Percentiles rank a stretch among this genome's conserved stretches.
Evolutionary conservation across 1,284 basidiomycete genomes (phyloP).

Genomic region (Cryptococcus hybrid): DNA sequence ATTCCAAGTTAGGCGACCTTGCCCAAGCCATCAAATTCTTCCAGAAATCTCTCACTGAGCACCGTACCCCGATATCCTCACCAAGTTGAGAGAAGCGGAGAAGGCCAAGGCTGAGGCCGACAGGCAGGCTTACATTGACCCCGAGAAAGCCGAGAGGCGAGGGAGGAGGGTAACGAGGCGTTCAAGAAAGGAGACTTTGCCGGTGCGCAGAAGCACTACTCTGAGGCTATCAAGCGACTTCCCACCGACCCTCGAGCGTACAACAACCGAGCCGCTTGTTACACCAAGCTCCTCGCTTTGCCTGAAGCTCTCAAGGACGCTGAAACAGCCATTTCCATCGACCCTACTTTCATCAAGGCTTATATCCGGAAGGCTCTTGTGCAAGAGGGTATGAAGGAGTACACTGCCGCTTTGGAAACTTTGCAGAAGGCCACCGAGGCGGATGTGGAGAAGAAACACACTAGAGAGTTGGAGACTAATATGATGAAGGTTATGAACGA

Average conservation of each 20-base stretch:
- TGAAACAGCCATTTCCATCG: slow-evolving; percentile 88
- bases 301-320: slow-evolving; percentile 97
- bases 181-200: slow-evolving; percentile 94
- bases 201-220: slow-evolving; percentile 87
- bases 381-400: slow-evolving; percentile 86
- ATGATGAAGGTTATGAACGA: slow-evolving; percentile 79
- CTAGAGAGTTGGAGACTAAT: slow-evolving; percentile 73
- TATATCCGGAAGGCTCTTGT: slow-evolving; percentile 93
- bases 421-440: slow-evolving; percentile 68
- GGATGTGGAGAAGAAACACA: slow-evolving; percentile 75
- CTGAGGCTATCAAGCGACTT: slow-evolving; percentile 94
- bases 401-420: slow-evolving; percentile 79
- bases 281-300: slow-evolving; percentile 90
- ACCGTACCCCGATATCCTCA: slow-evolving; percentile 90
- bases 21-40: slow-evolving; percentile 81
- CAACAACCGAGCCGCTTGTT: slow-evolving; percentile 96
- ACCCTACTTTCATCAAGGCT: slow-evolving; percentile 89
- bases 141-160: slow-evolving; percentile 77
- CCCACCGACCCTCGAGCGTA: slow-evolving; percentile 88
- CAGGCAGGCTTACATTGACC: slow-evolving; percentile 83
- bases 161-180: slow-evolving; percentile 86
- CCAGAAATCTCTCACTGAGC: slow-evolving; percentile 91
- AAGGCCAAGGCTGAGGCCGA: slow-evolving; percentile 74
- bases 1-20: slow-evolving; percentile 78
- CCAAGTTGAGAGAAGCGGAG: slow-evolving; percentile 84